Evolutionary conservation across 2,329 filamentous ascomycete species (phyloP).

Genomic region (Botrytis tulipae): DNA sequence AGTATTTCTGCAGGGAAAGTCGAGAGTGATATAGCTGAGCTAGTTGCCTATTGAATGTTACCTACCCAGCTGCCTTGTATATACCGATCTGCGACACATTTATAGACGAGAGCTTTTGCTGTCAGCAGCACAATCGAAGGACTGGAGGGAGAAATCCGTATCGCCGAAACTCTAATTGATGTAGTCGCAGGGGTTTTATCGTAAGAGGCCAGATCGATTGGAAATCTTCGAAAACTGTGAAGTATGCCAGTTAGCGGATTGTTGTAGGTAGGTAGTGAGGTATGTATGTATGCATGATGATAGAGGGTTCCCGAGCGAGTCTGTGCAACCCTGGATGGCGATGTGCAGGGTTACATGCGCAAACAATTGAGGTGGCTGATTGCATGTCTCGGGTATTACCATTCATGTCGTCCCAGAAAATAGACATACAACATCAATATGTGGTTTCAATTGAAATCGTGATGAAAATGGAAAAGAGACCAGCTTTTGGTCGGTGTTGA

Average conservation of each 20-base stretch:
- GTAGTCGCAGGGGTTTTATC: background rate
- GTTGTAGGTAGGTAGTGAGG: background rate
- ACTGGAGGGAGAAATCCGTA: background rate
- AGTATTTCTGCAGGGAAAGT: background rate
- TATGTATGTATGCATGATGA: conserved; percentile 1
- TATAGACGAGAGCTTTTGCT: background rate
- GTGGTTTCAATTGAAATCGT: background rate
- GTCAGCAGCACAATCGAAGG: background rate
- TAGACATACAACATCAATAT: background rate
- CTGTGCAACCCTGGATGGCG: conserved; percentile 3
- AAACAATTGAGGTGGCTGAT: conserved; percentile 7
- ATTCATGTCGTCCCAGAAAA: background rate
- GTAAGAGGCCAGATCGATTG: background rate
- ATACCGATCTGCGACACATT: too few species aligned
- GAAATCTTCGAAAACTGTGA: background rate
- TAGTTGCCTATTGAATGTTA: background rate
- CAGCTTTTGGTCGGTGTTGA: background rate
- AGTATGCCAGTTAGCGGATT: conserved; percentile 9
- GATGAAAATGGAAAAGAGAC: background rate
- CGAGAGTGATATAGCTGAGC: background rate
- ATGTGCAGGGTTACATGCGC: conserved; percentile 13
- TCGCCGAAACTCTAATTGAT: background rate
- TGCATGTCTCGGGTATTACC: conserved; percentile 15
- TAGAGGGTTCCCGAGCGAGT: conserved; percentile 6
- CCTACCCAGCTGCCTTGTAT: background rate